phyloP scores from a whole-genome alignment of 2,329 filamentous ascomycete species.

The Aspergillus fumigatus region DNA sequence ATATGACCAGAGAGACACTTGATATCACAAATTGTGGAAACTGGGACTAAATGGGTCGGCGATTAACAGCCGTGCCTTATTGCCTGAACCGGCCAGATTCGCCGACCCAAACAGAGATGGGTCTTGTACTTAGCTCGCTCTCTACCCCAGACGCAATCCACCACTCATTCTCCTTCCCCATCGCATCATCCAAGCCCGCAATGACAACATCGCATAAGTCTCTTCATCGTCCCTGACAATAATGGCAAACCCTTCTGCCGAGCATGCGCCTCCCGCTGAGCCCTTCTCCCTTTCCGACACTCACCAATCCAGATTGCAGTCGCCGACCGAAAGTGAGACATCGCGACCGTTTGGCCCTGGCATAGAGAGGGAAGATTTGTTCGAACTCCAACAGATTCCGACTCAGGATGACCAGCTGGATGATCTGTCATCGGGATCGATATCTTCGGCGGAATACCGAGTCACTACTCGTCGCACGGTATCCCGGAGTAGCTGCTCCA shows the following conservation, averaged over 20 bases:
- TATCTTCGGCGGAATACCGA: conserved; percentile 32
- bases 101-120: neutral
- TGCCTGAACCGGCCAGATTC: neutral
- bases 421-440: conserved; percentile 21
- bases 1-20: neutral
- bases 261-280: neutral
- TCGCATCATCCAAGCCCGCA: neutral
- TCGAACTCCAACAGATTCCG: conserved; percentile 29
- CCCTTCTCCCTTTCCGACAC: neutral
- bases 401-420: conserved; percentile 23
- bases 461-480: conserved; percentile 20
- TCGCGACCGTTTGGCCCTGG: neutral
- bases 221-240: neutral
- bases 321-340: neutral
- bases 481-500: conserved; percentile 15
- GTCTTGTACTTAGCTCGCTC: neutral
- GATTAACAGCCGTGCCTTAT: neutral
- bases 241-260: neutral
- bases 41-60: neutral
- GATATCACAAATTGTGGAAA: neutral
- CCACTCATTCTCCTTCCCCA: neutral
- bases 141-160: neutral
- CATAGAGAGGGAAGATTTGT: conserved; percentile 9
- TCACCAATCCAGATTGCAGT: neutral
- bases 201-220: neutral